Evolutionary conservation across 1,139 yeast species (phyloP).

Genomic region (Debaryomyces sp.): DNA sequence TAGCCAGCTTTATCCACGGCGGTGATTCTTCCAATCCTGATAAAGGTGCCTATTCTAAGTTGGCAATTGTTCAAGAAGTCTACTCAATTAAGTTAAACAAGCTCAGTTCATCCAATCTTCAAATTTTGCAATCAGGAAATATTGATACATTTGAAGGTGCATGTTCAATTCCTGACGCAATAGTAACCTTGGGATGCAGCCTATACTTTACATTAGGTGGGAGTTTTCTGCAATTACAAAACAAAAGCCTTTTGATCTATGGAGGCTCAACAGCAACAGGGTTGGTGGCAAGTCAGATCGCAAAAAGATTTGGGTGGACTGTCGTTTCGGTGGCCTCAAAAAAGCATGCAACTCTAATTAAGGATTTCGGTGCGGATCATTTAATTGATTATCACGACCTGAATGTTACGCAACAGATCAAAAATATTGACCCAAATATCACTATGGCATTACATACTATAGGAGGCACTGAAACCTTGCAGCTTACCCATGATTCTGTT

Average conservation of each 20-base stretch:
- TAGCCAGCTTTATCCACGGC: not conserved
- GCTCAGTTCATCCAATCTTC: not conserved
- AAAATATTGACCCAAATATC: slow-evolving; percentile 10
- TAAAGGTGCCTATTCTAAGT: not conserved
- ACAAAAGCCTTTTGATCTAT: not conserved
- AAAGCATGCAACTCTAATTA: not conserved
- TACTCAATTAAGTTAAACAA: not conserved
- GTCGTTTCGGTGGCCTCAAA: not conserved
- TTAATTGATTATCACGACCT: slow-evolving; percentile 58
- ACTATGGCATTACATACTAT: slow-evolving; percentile 3
- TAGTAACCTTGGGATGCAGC: not conserved
- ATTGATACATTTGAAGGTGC: not conserved
- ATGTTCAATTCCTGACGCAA: not conserved
- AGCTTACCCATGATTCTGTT: not conserved
- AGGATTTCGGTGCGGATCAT: slow-evolving; percentile 27
- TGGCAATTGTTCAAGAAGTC: not conserved
- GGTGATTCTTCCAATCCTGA: not conserved
- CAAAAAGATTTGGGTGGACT: not conserved
- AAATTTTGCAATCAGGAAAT: not conserved
- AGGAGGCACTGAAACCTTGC: not conserved
- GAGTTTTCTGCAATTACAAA: not conserved
- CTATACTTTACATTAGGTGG: not conserved
- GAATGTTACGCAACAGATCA: slow-evolving; percentile 52
- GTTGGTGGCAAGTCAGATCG: not conserved
- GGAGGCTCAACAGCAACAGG: not conserved